These are phyloP conservation scores for Ilyonectria destructans DNA, from an alignment of 2,329 filamentous ascomycete genomes.

Conservation along the genomic window DNA sequence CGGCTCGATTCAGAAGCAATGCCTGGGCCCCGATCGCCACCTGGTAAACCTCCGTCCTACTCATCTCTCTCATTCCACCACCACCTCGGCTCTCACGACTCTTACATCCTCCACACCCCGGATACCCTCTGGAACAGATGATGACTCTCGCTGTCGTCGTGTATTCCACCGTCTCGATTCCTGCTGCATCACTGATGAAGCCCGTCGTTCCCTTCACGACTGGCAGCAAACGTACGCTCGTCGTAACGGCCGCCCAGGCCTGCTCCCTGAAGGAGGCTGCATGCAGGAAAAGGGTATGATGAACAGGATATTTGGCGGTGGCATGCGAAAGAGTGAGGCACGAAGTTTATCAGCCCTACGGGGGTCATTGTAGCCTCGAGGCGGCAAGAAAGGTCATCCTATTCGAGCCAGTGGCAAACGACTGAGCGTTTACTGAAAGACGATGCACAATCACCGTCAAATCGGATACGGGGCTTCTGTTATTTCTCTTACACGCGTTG, in stretches of 20 bases:
- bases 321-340: conserved; percentile 40
- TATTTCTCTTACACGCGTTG: not conserved
- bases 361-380: conserved; percentile 24
- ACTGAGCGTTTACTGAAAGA: conserved; percentile 37
- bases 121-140: conserved; percentile 47
- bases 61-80: conserved; percentile 53
- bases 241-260: conserved; percentile 52
- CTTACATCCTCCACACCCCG: conserved; percentile 39
- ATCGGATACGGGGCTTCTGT: not conserved
- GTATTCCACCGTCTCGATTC: conserved; percentile 65
- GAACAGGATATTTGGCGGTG: conserved; percentile 49
- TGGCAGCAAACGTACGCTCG: conserved; percentile 69
- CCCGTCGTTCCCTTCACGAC: conserved; percentile 61
- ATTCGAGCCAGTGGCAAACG: conserved; percentile 34
- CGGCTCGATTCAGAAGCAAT: conserved; percentile 10
- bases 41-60: conserved; percentile 44
- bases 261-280: conserved; percentile 59
- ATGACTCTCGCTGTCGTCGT: conserved; percentile 61
- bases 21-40: conserved; percentile 36
- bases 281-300: conserved; percentile 52
- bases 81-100: conserved; percentile 52
- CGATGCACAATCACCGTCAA: not conserved
- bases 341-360: conserved; percentile 40
- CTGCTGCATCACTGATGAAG: conserved; percentile 65
- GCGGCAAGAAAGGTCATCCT: conserved; percentile 11